phyloP scores from a whole-genome alignment of 2,329 filamentous ascomycete species.

The Colletotrichum musicola region DNA sequence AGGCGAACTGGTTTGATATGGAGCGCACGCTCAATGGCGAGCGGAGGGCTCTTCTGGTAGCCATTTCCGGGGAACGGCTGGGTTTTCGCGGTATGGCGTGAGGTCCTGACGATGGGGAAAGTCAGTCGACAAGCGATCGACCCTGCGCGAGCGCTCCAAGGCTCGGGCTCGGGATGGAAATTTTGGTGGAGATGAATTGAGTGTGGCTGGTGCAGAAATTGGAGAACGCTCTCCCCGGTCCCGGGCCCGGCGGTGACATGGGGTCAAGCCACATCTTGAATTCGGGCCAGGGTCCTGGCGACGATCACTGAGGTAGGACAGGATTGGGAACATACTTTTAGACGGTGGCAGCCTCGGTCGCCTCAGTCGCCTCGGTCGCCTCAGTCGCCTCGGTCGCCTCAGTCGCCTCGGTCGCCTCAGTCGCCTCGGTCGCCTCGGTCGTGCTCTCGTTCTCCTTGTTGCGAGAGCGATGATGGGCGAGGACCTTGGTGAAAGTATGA shows the following conservation, averaged over 20 bases:
- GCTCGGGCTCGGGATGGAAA: conserved; percentile 27
- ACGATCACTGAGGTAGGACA: not conserved
- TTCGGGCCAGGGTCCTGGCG: not conserved
- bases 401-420: no score
- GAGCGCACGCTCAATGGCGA: conserved; percentile 28
- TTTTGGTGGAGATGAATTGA: conserved; percentile 35
- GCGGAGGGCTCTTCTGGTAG: conserved; percentile 30
- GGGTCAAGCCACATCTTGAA: conserved; percentile 36
- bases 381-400: not conserved
- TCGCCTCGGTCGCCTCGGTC: not conserved
- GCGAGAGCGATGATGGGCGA: conserved; percentile 23
- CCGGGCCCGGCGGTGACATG: not conserved
- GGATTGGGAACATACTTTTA: no score
- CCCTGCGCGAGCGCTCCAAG: conserved; percentile 13
- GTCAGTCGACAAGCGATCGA: conserved; percentile 24
- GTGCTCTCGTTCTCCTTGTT: conserved; percentile 10
- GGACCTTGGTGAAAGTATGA: conserved; percentile 44
- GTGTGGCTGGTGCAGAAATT: conserved; percentile 36
- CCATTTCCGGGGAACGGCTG: conserved; percentile 21
- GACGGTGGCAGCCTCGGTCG: not conserved
- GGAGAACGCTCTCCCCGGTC: not conserved
- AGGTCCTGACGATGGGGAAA: conserved; percentile 30
- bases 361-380: not conserved
- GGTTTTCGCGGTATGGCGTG: conserved; percentile 7
- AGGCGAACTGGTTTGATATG: conserved; percentile 15